Evolutionary conservation across 2,329 filamentous ascomycete species (phyloP).

Genomic region (Akanthomyces muscarius): DNA sequence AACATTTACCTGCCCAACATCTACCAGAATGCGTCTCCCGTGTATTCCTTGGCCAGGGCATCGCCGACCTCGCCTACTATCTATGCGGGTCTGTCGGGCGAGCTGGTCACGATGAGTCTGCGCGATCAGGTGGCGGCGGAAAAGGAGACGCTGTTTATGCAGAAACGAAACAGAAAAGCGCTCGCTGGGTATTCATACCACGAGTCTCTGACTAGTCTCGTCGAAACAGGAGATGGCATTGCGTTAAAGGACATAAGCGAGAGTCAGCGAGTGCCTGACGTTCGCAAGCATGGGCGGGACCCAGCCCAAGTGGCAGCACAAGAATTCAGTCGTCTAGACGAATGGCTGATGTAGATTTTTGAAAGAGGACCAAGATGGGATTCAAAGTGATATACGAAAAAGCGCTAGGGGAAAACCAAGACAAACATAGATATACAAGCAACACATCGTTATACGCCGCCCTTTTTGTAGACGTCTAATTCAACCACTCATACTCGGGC

Average conservation of each 20-base stretch:
- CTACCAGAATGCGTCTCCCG: constrained; percentile 20
- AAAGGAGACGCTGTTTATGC: constrained; percentile 5
- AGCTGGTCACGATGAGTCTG: constrained; percentile 35
- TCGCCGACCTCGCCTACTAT: constrained; percentile 38
- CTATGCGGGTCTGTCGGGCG: constrained; percentile 40
- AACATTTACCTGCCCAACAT: constrained; percentile 34
- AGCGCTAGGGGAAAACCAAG: neutral
- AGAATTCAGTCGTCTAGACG: constrained; percentile 8
- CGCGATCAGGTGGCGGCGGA: constrained; percentile 9
- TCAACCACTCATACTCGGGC: constrained; percentile 34
- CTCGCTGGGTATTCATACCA: constrained; percentile 11
- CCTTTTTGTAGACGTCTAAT: neutral
- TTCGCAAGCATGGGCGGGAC: constrained; percentile 13
- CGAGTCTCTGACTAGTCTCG: constrained; percentile 9
- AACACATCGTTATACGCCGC: neutral
- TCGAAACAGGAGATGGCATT: constrained; percentile 16
- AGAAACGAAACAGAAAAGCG: neutral
- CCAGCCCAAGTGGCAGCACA: neutral
- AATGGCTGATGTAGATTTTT: constrained; percentile 6
- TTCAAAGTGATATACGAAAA: neutral
- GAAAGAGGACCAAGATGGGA: neutral
- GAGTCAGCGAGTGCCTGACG: constrained; percentile 11
- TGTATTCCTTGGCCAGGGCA: constrained; percentile 40
- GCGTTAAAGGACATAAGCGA: constrained; percentile 6
- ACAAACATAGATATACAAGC: neutral